These are phyloP conservation scores for Anisogramma anomala DNA, from an alignment of 2,329 filamentous ascomycete species.

Conservation along the genomic window DNA sequence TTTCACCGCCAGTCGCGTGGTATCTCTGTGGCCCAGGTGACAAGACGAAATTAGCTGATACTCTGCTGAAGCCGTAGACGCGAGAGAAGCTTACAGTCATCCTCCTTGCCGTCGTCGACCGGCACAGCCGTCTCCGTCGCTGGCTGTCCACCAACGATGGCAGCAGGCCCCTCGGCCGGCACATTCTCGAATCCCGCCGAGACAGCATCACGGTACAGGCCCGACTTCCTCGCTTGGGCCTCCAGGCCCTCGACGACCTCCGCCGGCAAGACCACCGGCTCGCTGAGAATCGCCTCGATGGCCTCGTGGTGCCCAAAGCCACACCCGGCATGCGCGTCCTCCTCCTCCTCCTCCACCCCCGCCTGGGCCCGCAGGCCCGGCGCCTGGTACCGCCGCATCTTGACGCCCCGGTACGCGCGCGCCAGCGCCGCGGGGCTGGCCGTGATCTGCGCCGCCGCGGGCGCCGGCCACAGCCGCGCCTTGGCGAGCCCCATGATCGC, in stretches of 20 bases:
- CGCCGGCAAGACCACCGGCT: background rate
- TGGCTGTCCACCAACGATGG: background rate
- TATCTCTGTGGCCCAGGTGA: too few species aligned
- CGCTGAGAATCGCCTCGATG: conserved; percentile 8
- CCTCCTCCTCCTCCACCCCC: background rate
- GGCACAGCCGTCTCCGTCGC: too few species aligned
- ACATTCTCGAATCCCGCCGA: conserved; percentile 12
- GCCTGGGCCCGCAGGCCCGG: conserved; percentile 11
- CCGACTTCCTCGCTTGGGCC: conserved; percentile 12
- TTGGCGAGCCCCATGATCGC: conserved; percentile 15
- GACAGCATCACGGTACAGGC: conserved; percentile 11
- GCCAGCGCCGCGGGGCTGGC: conserved; percentile 25
- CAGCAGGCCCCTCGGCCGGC: background rate
- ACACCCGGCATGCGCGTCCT: conserved; percentile 16
- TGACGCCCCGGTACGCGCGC: conserved; percentile 55
- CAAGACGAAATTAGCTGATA: too few species aligned
- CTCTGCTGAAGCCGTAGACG: too few species aligned
- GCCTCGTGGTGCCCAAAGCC: conserved; percentile 15
- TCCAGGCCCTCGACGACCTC: conserved; percentile 14
- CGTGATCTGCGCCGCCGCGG: conserved; percentile 9
- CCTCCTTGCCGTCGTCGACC: too few species aligned
- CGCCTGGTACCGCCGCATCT: conserved; percentile 53
- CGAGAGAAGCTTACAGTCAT: too few species aligned
- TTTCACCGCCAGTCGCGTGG: too few species aligned
- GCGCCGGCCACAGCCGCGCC: conserved; percentile 15